These are phyloP conservation scores for Apiospora marii DNA, from an alignment of 2,329 filamentous ascomycete genomes.

Conservation along the genomic window DNA sequence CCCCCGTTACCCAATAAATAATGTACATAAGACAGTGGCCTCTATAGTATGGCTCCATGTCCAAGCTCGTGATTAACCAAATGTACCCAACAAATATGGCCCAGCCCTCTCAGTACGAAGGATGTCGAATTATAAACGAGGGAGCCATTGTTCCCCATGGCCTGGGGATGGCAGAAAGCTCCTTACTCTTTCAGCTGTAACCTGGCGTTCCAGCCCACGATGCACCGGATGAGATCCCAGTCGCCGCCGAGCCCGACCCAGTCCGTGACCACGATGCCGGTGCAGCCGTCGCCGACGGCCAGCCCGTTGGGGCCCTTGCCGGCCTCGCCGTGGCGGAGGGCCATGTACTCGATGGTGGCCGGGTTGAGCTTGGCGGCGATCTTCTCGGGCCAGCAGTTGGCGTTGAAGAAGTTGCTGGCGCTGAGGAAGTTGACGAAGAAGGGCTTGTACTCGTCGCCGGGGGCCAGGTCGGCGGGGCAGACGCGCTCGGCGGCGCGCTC, in stretches of 20 bases:
- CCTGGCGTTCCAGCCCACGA: conserved; percentile 89
- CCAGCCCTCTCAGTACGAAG: neutral
- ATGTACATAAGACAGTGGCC: neutral
- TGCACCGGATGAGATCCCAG: conserved; percentile 88
- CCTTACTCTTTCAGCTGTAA: conserved; percentile 56
- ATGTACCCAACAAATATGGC: neutral
- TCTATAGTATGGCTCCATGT: neutral
- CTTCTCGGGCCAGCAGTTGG: conserved; percentile 90
- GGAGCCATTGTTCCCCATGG: neutral
- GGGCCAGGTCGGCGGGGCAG: conserved; percentile 46
- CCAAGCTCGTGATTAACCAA: neutral
- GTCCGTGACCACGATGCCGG: conserved; percentile 90
- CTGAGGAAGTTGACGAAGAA: conserved; percentile 91
- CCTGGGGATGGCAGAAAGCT: neutral
- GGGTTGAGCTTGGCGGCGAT: conserved; percentile 91
- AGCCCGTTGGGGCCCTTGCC: conserved; percentile 58
- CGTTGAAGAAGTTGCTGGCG: conserved; percentile 93
- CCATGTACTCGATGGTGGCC: conserved; percentile 70
- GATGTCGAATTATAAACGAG: neutral
- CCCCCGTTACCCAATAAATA: neutral
- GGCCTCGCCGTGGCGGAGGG: conserved; percentile 61
- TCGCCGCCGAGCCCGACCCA: conserved; percentile 89
- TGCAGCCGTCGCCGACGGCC: conserved; percentile 73
- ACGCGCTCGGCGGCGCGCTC: conserved; percentile 69
- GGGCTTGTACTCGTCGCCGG: conserved; percentile 55